These are phyloP conservation scores for Rugosomyces carneus DNA, from an alignment of 1,284 basidiomycete genomes.

Conservation along the genomic window DNA sequence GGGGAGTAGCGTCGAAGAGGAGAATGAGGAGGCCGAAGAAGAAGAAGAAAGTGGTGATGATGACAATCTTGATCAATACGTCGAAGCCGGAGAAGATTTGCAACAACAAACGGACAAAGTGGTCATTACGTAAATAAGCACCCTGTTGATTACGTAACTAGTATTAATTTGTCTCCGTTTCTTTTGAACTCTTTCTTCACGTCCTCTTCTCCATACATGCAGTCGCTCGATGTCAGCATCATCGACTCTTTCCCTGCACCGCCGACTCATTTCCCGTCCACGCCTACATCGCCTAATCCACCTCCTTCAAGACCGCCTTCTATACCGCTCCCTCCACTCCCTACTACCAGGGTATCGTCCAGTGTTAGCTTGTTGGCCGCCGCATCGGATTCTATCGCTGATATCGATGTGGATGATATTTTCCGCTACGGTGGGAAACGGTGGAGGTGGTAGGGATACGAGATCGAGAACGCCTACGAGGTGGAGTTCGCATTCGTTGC, in stretches of 20 bases:
- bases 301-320: constrained; percentile 33
- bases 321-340: constrained; percentile 44
- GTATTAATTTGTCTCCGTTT: neutral
- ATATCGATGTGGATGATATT: constrained; percentile 37
- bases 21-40: constrained; percentile 41
- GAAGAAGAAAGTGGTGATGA: no score
- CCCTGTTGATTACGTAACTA: neutral
- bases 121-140: neutral
- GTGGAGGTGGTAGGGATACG: neutral
- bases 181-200: neutral
- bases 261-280: no score
- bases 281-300: constrained; percentile 22
- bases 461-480: neutral
- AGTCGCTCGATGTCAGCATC: constrained; percentile 31
- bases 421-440: no score
- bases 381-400: constrained; percentile 36
- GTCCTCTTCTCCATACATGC: neutral
- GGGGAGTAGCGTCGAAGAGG: constrained; percentile 58
- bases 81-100: constrained; percentile 46
- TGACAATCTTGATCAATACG: no score
- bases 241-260: constrained; percentile 49
- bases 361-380: constrained; percentile 40
- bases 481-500: constrained; percentile 5
- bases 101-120: no score
- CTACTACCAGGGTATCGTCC: constrained; percentile 41